Evolutionary conservation across 805 yeast species (phyloP), one percentile per base, ranked within the genome.

Genomic region (Kluyveromyces wickerhamii): DNA sequence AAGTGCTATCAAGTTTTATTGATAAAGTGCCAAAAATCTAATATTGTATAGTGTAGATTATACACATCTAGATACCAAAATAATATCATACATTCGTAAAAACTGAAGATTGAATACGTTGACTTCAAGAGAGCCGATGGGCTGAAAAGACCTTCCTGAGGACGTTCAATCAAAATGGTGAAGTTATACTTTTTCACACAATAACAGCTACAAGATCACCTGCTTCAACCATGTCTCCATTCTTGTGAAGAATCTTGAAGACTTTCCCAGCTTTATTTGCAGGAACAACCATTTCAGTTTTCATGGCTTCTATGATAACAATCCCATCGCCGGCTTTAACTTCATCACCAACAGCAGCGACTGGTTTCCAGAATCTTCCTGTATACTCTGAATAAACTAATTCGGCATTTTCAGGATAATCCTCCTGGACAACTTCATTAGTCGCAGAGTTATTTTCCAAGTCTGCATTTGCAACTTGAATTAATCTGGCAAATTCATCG

Each of bases 141-240:
- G n/a, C n/a, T n/a, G n/a, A n/a, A n/a, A n/a, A n/a, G n/a, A n/a
- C n/a, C n/a, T n/a, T n/a, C n/a, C n/a, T n/a, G n/a, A n/a, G n/a
- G n/a, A n/a, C n/a, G 23, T 21, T 21, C 11, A 21, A 21, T 11
- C 9, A 21, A n/a, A n/a, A 24, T 24, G 11, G 7, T 9, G 27
- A 9, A 24, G 27, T 24, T 10, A n/a, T 3, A 17, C n/a, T 24
- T 17, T 13, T 30, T 22, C 15, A 30, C 18, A 30, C 25, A 26
- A 82, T 63, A 16, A 88, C 95, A 33, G 80, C 96, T 30, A 92
- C 95, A 42, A 86, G 63, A 57, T 92, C 97, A 43, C 98, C 98
- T 25, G 96, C 86, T 40, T 89, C 96, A 26, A 89, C 94, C 82
- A 92, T 84, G 52, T 89, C 96, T 51, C 97, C 97, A 52, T 86